phyloP scores from a whole-genome alignment of 306 rosid species.

The Lablab purpureus region DNA sequence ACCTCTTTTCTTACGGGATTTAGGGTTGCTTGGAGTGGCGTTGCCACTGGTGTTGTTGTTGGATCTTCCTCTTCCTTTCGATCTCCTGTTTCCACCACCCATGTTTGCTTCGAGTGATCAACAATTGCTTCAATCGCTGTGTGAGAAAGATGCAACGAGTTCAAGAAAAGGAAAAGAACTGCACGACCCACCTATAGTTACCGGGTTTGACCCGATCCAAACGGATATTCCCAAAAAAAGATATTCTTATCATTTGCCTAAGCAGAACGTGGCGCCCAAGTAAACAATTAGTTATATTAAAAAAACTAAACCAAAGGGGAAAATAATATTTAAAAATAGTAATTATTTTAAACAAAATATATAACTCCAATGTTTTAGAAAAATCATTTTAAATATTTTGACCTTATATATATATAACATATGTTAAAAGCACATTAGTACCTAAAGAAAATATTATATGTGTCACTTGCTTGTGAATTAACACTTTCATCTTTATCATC shows the following conservation, averaged over 20 bases:
- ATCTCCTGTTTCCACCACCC: slow-evolving; percentile 77
- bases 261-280: background rate
- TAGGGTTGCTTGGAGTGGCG: slow-evolving; percentile 10
- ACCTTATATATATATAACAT: no score
- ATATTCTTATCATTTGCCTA: background rate
- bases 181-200: background rate
- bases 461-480: no score
- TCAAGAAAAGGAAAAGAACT: background rate
- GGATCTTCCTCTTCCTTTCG: slow-evolving; percentile 48
- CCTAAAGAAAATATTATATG: no score
- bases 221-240: slow-evolving; percentile 37
- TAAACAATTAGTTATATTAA: background rate
- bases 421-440: no score
- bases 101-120: slow-evolving; percentile 42
- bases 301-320: no score
- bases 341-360: no score
- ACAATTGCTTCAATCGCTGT: slow-evolving; percentile 5
- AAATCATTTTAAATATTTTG: no score
- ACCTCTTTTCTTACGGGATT: slow-evolving; percentile 50
- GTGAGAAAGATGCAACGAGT: background rate
- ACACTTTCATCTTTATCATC: no score
- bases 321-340: no score
- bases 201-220: slow-evolving; percentile 36
- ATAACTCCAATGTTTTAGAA: no score
- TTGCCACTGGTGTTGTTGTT: background rate